Conservation (phyloP, 345 rosid genomes). For the Lepidium didymum region DNA sequence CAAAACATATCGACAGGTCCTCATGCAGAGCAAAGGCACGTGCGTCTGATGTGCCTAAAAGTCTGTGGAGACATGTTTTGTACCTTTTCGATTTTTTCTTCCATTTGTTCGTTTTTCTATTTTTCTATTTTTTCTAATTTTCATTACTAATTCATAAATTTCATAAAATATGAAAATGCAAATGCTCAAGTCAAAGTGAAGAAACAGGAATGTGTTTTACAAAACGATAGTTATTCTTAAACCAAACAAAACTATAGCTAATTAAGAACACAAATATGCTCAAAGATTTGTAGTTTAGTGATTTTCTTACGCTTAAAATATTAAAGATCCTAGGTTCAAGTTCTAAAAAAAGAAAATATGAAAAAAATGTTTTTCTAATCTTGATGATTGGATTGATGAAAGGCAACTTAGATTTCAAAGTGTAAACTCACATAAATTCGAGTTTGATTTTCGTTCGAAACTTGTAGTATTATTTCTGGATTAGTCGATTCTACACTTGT, state of each 20-base stretch:
- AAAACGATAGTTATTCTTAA: background rate
- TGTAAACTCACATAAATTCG: too few relatives aligned
- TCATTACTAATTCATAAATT: background rate
- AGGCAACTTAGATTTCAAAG: too few relatives aligned
- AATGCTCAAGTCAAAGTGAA: background rate
- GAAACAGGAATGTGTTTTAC: background rate
- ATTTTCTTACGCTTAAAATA: too few relatives aligned
- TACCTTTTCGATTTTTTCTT: background rate
- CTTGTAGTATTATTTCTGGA: too few relatives aligned
- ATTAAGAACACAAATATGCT: background rate
- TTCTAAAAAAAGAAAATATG: too few relatives aligned
- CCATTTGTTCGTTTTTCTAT: background rate
- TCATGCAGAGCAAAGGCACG: constrained; percentile 47
- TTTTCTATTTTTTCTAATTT: too few relatives aligned
- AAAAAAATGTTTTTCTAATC: too few relatives aligned
- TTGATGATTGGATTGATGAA: too few relatives aligned
- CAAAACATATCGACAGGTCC: constrained; percentile 16
- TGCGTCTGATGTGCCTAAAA: constrained; percentile 47
- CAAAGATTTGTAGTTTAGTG: too few relatives aligned
- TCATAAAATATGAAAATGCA: background rate
- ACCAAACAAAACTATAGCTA: background rate
- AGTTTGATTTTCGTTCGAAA: too few relatives aligned
- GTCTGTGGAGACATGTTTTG: constrained; percentile 30
- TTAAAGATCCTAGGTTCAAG: too few relatives aligned
- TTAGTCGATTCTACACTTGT: too few relatives aligned